Base-by-base conservation (phyloP, 2,329 filamentous ascomycete species). In the Penicillium sp. region DNA sequence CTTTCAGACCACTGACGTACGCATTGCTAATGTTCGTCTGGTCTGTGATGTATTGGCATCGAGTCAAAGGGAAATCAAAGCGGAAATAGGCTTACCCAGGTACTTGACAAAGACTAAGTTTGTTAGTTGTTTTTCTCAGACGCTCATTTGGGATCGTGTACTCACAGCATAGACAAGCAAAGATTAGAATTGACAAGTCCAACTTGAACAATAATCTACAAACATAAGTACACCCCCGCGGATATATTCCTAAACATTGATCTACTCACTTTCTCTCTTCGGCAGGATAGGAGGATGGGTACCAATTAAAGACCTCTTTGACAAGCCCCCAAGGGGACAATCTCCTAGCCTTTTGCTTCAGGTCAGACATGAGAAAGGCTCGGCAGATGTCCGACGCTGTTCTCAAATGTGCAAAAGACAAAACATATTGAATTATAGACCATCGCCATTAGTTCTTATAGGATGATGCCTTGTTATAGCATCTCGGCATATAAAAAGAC, bases 11-110 rank as follows among this genome's bases (percentile, higher is more conserved):
- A 41, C 66, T 70, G 7, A 70, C 69, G 16, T 72, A 73, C 19
- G 70, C 70, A 65, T 72, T 72, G 62, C 60, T 71, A 54, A 71
- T 71, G 45, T 71, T 71, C 2, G 70, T 67, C 40, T 71, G 70
- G 50, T 71, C 69, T 68, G 34, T 1, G 15, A 36, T 16, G 31
- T 21, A 33, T 53, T 39, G 43, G 44, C 4, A 29, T 53, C 5
- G 2, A 15, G 13, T 33, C 5, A n/a, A 21, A 23, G 1, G 2
- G 5, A 13, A 43, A 16, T 21, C 0, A 13, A 16, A 13, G n/a
- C 2, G 7, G 21, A 33, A 5, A n/a, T 9, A 49, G 10, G 8
- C 45, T 25, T 60, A 67, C 65, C 66, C n/a, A 72, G 43, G 38
- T 64, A 68, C 27, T 69, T 68, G 25, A 68, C 65, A 36, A 70